Percentiles rank a stretch among this genome's conserved stretches.
Conservation (phyloP, 805 yeast genomes). For the Scheffersomyces ergatensis region DNA sequence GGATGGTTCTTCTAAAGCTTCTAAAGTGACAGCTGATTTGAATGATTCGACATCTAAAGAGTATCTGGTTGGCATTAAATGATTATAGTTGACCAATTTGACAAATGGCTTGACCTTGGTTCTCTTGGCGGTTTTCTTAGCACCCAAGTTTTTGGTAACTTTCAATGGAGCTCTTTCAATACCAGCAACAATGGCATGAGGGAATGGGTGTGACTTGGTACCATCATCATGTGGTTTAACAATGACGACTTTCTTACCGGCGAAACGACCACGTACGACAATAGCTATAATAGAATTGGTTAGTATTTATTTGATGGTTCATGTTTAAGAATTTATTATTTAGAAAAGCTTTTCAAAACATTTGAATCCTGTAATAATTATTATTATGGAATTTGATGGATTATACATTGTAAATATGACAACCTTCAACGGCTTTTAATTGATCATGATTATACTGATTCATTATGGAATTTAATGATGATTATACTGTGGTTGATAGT, state of each 20-base stretch:
- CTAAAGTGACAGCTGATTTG: conserved; percentile 88
- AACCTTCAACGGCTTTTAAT: too few relatives aligned
- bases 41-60: conserved; percentile 94
- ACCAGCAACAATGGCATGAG: conserved; percentile 99
- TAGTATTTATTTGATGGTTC: too few relatives aligned
- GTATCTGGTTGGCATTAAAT: conserved; percentile 99
- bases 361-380: too few relatives aligned
- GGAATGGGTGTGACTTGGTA: conserved; percentile 97
- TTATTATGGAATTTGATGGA: too few relatives aligned
- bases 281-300: conserved; percentile 60
- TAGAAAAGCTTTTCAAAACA: too few relatives aligned
- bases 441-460: too few relatives aligned
- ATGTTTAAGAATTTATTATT: too few relatives aligned
- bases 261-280: conserved; percentile 99
- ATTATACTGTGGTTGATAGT: too few relatives aligned
- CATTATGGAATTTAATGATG: too few relatives aligned
- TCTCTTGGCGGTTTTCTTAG: conserved; percentile 95
- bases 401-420: too few relatives aligned
- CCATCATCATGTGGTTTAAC: conserved; percentile 99
- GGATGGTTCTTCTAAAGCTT: conserved; percentile 94
- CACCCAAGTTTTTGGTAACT: conserved; percentile 92
- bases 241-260: conserved; percentile 99
- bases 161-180: conserved; percentile 97
- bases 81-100: conserved; percentile 99
- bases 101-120: conserved; percentile 98